phyloP scores from a whole-genome alignment of 2,329 filamentous ascomycete genomes.

The Fusarium pseudograminearum region DNA sequence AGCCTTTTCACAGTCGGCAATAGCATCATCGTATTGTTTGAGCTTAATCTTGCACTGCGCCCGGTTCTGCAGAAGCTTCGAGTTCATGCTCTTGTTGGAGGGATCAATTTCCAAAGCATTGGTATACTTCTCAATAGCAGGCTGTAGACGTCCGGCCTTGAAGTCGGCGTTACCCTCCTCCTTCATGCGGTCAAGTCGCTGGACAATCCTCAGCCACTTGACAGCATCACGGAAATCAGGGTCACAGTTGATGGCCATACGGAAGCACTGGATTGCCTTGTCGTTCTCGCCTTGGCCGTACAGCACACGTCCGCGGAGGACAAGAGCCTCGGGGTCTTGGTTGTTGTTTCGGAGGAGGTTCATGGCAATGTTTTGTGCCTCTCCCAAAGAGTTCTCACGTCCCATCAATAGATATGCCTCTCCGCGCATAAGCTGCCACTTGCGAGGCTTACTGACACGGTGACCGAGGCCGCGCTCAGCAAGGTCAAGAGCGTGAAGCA shows the following conservation, averaged over 20 bases:
- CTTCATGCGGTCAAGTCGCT: conserved; percentile 93
- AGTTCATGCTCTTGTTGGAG: conserved; percentile 89
- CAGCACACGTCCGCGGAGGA: conserved; percentile 86
- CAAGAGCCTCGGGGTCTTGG: conserved; percentile 92
- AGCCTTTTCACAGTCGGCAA: conserved; percentile 87
- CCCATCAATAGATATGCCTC: conserved; percentile 95
- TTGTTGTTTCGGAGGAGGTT: conserved; percentile 84
- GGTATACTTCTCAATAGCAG: conserved; percentile 87
- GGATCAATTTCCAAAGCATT: conserved; percentile 88
- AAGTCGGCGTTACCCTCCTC: conserved; percentile 92
- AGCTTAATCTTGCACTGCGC: conserved; percentile 86
- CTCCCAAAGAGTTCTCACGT: conserved; percentile 86
- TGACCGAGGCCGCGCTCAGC: conserved; percentile 83
- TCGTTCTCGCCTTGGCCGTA: conserved; percentile 95
- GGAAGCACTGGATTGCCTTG: conserved; percentile 92
- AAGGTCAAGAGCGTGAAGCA: conserved; percentile 89
- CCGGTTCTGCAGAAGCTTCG: conserved; percentile 94
- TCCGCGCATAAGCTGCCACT: conserved; percentile 93
- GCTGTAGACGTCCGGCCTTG: conserved; percentile 83
- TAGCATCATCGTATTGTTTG: conserved; percentile 84
- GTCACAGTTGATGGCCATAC: conserved; percentile 88
- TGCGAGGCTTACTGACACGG: conserved; percentile 83
- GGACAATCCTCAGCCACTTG: conserved; percentile 88
- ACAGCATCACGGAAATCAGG: conserved; percentile 91
- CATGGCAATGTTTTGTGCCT: conserved; percentile 94